Percentiles rank a stretch among this genome's conserved stretches.
phyloP scores from a whole-genome alignment of 2,329 filamentous ascomycete genomes.

The Pyrenophora seminiperda region DNA sequence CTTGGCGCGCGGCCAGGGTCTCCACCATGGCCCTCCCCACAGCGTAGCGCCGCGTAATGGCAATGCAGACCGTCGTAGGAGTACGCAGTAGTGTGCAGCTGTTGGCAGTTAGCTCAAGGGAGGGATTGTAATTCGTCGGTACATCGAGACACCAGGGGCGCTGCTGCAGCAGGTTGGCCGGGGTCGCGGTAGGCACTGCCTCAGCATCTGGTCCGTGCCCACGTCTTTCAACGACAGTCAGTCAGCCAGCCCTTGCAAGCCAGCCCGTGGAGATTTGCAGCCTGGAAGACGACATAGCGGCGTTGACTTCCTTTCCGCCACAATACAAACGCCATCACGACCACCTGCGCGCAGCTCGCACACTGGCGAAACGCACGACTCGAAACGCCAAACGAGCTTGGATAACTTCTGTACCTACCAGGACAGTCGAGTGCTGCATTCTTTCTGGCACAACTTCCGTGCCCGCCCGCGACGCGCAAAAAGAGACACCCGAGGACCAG shows the following conservation, averaged over 20 bases:
- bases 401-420: slow-evolving; percentile 2
- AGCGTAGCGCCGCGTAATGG: slow-evolving; percentile 16
- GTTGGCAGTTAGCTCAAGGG: neutral
- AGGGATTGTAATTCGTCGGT: slow-evolving; percentile 4
- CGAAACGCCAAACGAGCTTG: slow-evolving; percentile 15
- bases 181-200: slow-evolving; percentile 16
- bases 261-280: slow-evolving; percentile 2
- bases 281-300: neutral
- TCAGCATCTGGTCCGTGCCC: slow-evolving; percentile 16
- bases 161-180: slow-evolving; percentile 12
- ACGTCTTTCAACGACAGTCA: slow-evolving; percentile 13
- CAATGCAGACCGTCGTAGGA: slow-evolving; percentile 1
- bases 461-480: slow-evolving; percentile 13
- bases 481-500: neutral
- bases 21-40: slow-evolving; percentile 6
- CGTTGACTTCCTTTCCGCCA: neutral
- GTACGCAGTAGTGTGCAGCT: neutral
- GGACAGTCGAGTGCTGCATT: neutral
- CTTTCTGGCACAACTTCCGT: slow-evolving; percentile 17
- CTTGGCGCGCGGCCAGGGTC: slow-evolving; percentile 18
- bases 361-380: neutral
- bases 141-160: slow-evolving; percentile 14
- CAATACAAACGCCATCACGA: slow-evolving; percentile 5
- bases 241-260: slow-evolving; percentile 11
- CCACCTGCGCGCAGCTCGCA: slow-evolving; percentile 1